phyloP scores from a whole-genome alignment of 495 filamentous ascomycete genomes.

The Neurospora sp. region DNA sequence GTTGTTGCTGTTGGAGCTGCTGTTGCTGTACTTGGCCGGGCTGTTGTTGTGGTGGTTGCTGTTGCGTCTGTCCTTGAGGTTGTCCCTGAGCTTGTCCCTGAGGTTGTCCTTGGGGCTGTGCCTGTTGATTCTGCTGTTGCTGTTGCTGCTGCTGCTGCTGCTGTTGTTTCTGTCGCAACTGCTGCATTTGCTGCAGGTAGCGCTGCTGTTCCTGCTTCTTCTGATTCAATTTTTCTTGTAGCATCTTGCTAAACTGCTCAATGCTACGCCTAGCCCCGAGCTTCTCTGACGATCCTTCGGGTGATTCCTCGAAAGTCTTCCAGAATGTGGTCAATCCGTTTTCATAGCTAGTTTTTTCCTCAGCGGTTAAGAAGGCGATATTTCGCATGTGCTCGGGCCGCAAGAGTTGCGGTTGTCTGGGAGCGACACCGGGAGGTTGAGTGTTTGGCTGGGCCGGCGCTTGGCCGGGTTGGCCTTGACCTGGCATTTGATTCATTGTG shows the following conservation, averaged over 20 bases:
- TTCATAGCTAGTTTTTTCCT: slow-evolving; percentile 59
- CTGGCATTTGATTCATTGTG: slow-evolving; percentile 23
- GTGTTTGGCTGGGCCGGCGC: slow-evolving; percentile 2
- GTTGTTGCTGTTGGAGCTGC: slow-evolving; percentile 18
- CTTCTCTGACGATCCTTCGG: slow-evolving; percentile 46
- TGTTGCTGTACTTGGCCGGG: slow-evolving; percentile 15
- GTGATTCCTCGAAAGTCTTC: slow-evolving; percentile 48
- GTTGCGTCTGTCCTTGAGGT: slow-evolving; percentile 4
- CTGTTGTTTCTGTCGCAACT: background rate
- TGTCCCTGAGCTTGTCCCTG: background rate
- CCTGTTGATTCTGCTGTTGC: slow-evolving; percentile 9
- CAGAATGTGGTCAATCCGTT: slow-evolving; percentile 52
- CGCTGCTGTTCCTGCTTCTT: slow-evolving; percentile 22
- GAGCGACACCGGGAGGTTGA: slow-evolving; percentile 1
- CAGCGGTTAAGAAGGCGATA: slow-evolving; percentile 36
- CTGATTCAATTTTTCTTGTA: slow-evolving; percentile 43
- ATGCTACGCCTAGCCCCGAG: slow-evolving; percentile 54
- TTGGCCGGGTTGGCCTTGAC: slow-evolving; percentile 24
- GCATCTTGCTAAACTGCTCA: slow-evolving; percentile 50
- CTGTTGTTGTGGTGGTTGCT: slow-evolving; percentile 1
- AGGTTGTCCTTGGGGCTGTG: slow-evolving; percentile 5
- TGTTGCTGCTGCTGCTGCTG: background rate
- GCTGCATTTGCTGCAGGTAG: background rate
- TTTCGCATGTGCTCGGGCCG: slow-evolving; percentile 39
- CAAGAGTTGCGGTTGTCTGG: slow-evolving; percentile 3